A percentile compares a stretch with the other conserved stretches of the same genome.
Conservation (phyloP, 768 basidiomycete genomes). For the Holtermannia corniformis region DNA sequence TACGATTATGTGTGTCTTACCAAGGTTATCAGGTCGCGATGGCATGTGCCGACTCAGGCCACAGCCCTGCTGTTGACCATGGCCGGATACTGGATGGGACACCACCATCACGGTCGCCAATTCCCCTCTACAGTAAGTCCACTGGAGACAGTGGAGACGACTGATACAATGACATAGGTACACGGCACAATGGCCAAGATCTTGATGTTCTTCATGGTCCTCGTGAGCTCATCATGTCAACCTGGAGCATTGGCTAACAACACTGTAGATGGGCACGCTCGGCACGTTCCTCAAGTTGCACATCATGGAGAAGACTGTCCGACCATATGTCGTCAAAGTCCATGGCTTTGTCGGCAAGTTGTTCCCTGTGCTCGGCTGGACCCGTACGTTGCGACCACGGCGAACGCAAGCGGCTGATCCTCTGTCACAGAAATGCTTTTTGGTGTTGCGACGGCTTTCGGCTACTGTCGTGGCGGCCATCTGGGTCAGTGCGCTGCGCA, state of each 20-base stretch:
- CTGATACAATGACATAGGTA: constrained; percentile 11
- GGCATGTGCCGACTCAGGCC: constrained; percentile 81
- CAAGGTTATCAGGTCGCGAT: constrained; percentile 50
- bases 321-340: constrained; percentile 59
- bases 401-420: not conserved
- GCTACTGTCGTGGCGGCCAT: constrained; percentile 68
- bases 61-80: constrained; percentile 60
- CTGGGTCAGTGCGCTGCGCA: constrained; percentile 65
- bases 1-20: constrained; percentile 64
- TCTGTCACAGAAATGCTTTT: constrained; percentile 57
- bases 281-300: constrained; percentile 90
- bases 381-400: constrained; percentile 40
- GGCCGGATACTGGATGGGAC: constrained; percentile 71
- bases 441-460: constrained; percentile 57
- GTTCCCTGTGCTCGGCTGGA: constrained; percentile 80
- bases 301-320: constrained; percentile 61
- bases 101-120: constrained; percentile 69
- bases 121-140: constrained; percentile 56
- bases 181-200: constrained; percentile 65
- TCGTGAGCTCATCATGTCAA: constrained; percentile 45
- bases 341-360: constrained; percentile 75
- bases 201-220: constrained; percentile 47
- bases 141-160: not conserved
- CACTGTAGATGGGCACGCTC: constrained; percentile 51
- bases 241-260: not conserved